Percentiles rank a stretch among this genome's conserved stretches.
Evolutionary conservation across 805 yeast species (phyloP).

Genomic region (Tetrapisispora phaffii): DNA sequence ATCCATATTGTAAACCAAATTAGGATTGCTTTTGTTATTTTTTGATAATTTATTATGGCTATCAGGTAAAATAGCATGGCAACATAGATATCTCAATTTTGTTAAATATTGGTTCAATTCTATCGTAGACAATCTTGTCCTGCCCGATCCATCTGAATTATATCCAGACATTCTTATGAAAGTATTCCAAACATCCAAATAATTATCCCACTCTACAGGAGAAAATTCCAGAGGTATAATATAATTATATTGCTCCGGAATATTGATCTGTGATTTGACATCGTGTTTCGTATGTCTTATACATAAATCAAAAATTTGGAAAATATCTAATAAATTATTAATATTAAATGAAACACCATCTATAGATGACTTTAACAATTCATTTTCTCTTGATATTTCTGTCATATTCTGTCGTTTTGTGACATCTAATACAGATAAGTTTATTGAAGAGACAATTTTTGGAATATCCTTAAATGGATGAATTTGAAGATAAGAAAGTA

Average conservation of each 20-base stretch:
- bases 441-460: slow-evolving; percentile 8
- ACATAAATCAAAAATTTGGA: slow-evolving; percentile 42
- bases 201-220: slow-evolving; percentile 77
- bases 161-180: slow-evolving; percentile 51
- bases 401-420: neutral
- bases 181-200: slow-evolving; percentile 51
- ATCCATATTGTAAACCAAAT: slow-evolving; percentile 34
- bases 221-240: slow-evolving; percentile 67
- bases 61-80: slow-evolving; percentile 51
- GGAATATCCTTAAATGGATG: slow-evolving; percentile 48
- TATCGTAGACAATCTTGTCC: slow-evolving; percentile 43
- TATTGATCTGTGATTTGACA: slow-evolving; percentile 64
- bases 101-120: slow-evolving; percentile 61
- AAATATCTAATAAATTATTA: slow-evolving; percentile 41
- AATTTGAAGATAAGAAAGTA: slow-evolving; percentile 55
- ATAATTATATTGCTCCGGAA: slow-evolving; percentile 72
- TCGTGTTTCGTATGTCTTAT: slow-evolving; percentile 72
- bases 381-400: too few species aligned
- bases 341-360: slow-evolving; percentile 23
- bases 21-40: slow-evolving; percentile 3
- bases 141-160: slow-evolving; percentile 37
- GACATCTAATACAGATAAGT: neutral
- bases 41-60: slow-evolving; percentile 5
- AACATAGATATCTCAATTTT: slow-evolving; percentile 66
- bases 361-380: slow-evolving; percentile 2